A percentile compares a stretch with the other conserved stretches of the same genome.
Conservation (phyloP, 1,139 yeast genomes). For the Blastobotrys ciferrii region DNA sequence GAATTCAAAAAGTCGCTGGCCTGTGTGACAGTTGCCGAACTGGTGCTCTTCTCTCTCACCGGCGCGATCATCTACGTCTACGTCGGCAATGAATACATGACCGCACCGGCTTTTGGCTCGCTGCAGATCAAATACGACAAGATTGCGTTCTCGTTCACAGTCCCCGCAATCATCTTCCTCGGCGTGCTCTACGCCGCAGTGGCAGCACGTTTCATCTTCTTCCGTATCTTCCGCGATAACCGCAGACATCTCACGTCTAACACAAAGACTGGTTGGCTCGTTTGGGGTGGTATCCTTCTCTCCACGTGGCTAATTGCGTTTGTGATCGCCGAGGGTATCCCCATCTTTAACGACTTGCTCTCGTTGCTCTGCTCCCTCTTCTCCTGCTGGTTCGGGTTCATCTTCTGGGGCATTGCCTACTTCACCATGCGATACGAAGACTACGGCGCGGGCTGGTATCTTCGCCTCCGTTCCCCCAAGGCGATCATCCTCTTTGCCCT, state of each 20-base stretch:
- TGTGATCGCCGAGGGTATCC: slow-evolving; percentile 60
- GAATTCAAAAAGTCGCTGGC: slow-evolving; percentile 58
- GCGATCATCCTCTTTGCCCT: slow-evolving; percentile 39
- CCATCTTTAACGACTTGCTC: slow-evolving; percentile 57
- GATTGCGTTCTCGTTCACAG: slow-evolving; percentile 58
- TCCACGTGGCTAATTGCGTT: slow-evolving; percentile 54
- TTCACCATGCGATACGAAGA: slow-evolving; percentile 38
- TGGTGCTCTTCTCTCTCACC: slow-evolving; percentile 50
- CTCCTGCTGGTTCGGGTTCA: slow-evolving; percentile 65
- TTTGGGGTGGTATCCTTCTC: slow-evolving; percentile 48
- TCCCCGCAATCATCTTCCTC: slow-evolving; percentile 57
- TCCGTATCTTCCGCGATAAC: slow-evolving; percentile 43
- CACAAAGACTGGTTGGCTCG: slow-evolving; percentile 52
- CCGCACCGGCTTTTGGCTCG: slow-evolving; percentile 62
- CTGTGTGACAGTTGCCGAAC: slow-evolving; percentile 51
- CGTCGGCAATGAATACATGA: slow-evolving; percentile 53
- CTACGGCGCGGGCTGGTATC: slow-evolving; percentile 33
- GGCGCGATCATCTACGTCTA: slow-evolving; percentile 58
- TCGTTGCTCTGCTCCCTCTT: slow-evolving; percentile 62
- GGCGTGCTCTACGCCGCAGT: slow-evolving; percentile 58
- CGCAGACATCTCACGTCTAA: slow-evolving; percentile 46
- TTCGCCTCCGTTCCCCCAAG: slow-evolving; percentile 21
- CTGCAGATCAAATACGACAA: slow-evolving; percentile 47
- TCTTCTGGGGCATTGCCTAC: slow-evolving; percentile 65
- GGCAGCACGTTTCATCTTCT: slow-evolving; percentile 51